Conservation (phyloP, 2,329 filamentous ascomycete species). For the Sordariomycetes sp. region DNA sequence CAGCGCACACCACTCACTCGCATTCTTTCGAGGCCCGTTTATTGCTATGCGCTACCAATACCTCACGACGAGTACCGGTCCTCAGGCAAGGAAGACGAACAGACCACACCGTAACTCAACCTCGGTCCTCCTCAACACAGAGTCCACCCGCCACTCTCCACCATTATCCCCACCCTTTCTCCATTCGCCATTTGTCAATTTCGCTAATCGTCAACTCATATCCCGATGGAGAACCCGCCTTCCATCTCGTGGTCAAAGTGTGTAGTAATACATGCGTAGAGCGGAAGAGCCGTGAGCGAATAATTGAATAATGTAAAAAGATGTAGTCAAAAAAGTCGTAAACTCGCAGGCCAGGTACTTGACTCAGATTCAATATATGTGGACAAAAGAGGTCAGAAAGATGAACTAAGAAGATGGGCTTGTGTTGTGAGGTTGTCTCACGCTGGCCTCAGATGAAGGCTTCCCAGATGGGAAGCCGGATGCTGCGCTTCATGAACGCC, state of each 20-base stretch:
- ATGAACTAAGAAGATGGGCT: too few relatives aligned
- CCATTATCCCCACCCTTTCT: too few relatives aligned
- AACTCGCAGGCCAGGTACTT: background rate
- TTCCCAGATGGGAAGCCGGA: too few relatives aligned
- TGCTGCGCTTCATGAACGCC: too few relatives aligned
- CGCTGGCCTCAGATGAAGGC: too few relatives aligned
- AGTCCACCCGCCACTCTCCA: too few relatives aligned
- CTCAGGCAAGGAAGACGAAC: background rate
- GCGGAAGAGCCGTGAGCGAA: background rate
- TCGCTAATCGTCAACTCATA: background rate
- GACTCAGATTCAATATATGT: too few relatives aligned
- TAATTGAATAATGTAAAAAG: too few relatives aligned
- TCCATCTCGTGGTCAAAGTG: background rate
- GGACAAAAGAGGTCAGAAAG: too few relatives aligned
- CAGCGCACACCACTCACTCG: background rate
- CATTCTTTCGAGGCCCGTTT: background rate
- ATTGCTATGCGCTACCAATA: background rate
- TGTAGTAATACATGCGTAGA: background rate
- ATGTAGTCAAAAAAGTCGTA: too few relatives aligned
- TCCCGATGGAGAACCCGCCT: background rate
- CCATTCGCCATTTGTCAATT: background rate
- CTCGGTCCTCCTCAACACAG: background rate
- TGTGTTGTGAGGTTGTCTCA: too few relatives aligned
- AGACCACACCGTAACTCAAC: background rate
- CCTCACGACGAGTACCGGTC: background rate